Base-by-base conservation (phyloP, 208 protist species). In the Willaertia magna region DNA sequence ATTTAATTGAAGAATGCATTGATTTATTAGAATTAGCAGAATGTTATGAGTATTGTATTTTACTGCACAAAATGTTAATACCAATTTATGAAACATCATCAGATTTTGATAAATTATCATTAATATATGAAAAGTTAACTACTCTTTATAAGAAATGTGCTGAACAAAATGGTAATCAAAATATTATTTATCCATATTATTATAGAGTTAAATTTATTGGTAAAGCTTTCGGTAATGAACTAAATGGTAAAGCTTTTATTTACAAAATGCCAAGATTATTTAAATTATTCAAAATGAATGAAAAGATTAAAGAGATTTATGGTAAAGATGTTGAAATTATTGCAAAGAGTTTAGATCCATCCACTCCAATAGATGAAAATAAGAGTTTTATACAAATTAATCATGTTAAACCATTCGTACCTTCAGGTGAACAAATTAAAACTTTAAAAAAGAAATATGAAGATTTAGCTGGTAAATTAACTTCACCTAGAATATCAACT, bases 161-260 rank as follows among this genome's bases (percentile, higher is more conserved):
- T 26, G 22, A 22, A 18, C 1, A 18, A 67, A 34, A 18, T 11
- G 55, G 34, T 9, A 67, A 16, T 11, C 26, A 83, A 6, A 55
- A 3, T 4, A 52, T n/a, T 55, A 20, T 83, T 20, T 83, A 55
- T 43, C 11, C 16, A 9, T 46, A 9, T 55, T 83, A 83, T 55
- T 83, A 83, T 42, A 9, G 78, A 34, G 34, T 83, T 14, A 42
- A 26, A 83, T 83, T 83, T 55, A n/a, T 55, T 48, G 78, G 78
- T 39, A 40, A 47, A 43, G 43, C 34, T 26, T 46, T 26, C 26
- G 46, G 26, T 18, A 14, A 6, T n/a, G 46, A 83, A 16, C 30
- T 83, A 4, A 42, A 83, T 39, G 46, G 46, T 3, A 49, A 83
- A 83, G 34, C 30, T n/a, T 83, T 59, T 46, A 55, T 83, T 39